Evolutionary conservation across 1,139 yeast genomes (phyloP).

Genomic region (Meyerozyma guilliermondii): DNA sequence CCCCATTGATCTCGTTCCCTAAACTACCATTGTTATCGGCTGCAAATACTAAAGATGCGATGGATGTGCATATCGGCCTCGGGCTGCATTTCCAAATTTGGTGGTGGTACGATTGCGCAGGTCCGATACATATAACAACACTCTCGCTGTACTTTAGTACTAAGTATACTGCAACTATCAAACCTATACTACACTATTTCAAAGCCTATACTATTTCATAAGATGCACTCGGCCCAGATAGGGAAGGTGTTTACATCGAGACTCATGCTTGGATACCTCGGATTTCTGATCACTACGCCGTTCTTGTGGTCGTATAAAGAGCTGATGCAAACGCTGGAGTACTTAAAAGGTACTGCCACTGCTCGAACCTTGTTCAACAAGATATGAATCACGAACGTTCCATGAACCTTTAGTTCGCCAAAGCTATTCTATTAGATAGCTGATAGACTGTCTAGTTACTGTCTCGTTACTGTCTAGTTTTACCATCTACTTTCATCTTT

Average conservation of each 20-base stretch:
- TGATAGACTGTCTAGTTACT: too few relatives aligned
- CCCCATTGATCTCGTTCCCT: neutral
- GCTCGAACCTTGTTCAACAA: conserved; percentile 38
- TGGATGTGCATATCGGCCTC: neutral
- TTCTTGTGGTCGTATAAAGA: conserved; percentile 41
- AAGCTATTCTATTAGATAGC: too few relatives aligned
- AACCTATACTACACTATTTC: neutral
- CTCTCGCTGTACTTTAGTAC: neutral
- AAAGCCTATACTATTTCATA: conserved; percentile 5
- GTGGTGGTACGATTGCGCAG: conserved; percentile 1
- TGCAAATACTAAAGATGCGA: neutral
- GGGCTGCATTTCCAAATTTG: conserved; percentile 7
- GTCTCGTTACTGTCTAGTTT: too few relatives aligned
- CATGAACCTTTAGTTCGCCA: neutral
- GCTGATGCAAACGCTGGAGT: conserved; percentile 15
- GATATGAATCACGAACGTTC: conserved; percentile 15
- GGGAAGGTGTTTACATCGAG: conserved; percentile 2
- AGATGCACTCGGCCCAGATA: conserved; percentile 15
- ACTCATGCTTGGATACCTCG: conserved; percentile 35
- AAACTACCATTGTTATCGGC: neutral
- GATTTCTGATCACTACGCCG: conserved; percentile 38
- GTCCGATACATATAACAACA: neutral
- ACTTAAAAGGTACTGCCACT: conserved; percentile 30
- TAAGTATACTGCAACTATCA: too few relatives aligned
- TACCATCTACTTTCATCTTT: too few relatives aligned